These are phyloP conservation scores for Evernia prunastri DNA, from an alignment of 495 filamentous ascomycete species.

Conservation along the genomic window DNA sequence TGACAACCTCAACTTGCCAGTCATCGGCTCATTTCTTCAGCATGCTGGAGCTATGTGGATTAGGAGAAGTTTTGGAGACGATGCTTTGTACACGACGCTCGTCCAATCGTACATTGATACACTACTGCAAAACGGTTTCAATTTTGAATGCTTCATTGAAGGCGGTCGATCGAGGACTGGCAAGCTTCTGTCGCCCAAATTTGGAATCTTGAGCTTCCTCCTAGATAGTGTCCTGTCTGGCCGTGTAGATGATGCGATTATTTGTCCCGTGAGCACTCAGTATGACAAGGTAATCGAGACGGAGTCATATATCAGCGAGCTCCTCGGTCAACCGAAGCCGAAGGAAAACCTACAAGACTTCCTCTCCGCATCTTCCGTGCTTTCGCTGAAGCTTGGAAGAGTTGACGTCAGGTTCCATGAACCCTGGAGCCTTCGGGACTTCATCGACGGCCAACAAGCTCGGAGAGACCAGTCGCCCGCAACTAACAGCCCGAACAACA, in stretches of 20 bases:
- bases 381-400: conserved; percentile 80
- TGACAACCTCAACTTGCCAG: conserved; percentile 90
- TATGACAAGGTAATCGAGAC: conserved; percentile 99
- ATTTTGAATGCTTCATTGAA: conserved; percentile 96
- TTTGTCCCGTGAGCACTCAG: conserved; percentile 92
- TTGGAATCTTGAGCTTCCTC: conserved; percentile 91
- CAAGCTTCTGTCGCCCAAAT: conserved; percentile 88
- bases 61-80: conserved; percentile 83
- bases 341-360: conserved; percentile 91
- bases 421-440: conserved; percentile 81
- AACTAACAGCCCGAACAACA: conserved; percentile 29
- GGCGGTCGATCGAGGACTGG: conserved; percentile 88
- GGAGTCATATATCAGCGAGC: conserved; percentile 90
- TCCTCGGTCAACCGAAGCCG: conserved; percentile 86
- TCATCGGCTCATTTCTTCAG: conserved; percentile 84
- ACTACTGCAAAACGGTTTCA: conserved; percentile 79
- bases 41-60: conserved; percentile 98
- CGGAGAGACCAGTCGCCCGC: conserved; percentile 32
- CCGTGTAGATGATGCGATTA: conserved; percentile 80
- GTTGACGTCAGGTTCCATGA: conserved; percentile 95
- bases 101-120: conserved; percentile 97
- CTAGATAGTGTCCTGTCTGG: conserved; percentile 83
- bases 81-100: conserved; percentile 79
- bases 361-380: conserved; percentile 76
- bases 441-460: conserved; percentile 66